Percentiles rank a stretch among this genome's conserved stretches.
These are phyloP conservation scores for Fusarium sp. DNA, from an alignment of 2,329 filamentous ascomycete species.

Conservation along the genomic window DNA sequence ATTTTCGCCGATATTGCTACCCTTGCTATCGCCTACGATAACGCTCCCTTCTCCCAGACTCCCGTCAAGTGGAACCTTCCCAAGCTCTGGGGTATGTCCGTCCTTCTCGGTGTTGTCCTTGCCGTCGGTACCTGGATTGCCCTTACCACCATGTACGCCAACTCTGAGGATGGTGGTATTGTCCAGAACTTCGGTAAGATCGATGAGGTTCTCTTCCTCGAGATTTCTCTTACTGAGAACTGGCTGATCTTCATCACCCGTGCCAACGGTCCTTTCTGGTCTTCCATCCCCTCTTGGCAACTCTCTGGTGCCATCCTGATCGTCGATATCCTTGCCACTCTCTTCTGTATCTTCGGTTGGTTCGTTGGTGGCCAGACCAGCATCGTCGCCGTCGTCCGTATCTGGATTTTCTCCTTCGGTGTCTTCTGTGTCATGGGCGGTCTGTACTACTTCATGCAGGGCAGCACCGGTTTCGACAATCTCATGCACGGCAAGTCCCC, in stretches of 20 bases:
- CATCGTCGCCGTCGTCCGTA: conserved; percentile 87
- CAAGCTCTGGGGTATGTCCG: conserved; percentile 93
- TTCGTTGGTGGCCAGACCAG: conserved; percentile 80
- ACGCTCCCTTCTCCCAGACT: conserved; percentile 86
- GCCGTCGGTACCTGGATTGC: conserved; percentile 91
- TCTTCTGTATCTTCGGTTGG: conserved; percentile 89
- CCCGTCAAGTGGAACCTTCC: conserved; percentile 97
- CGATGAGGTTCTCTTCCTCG: conserved; percentile 88
- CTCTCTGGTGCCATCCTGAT: conserved; percentile 82
- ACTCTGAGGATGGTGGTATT: conserved; percentile 82
- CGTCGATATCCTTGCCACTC: conserved; percentile 87
- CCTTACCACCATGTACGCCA: conserved; percentile 85
- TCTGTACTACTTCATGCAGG: conserved; percentile 83
- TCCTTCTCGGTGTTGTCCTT: conserved; percentile 85
- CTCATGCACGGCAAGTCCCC: conserved; percentile 92
- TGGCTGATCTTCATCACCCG: conserved; percentile 98
- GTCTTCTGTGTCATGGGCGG: conserved; percentile 88
- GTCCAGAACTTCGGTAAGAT: conserved; percentile 89
- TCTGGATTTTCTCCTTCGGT: conserved; percentile 94
- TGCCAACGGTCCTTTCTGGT: conserved; percentile 94
- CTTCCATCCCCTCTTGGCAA: conserved; percentile 89
- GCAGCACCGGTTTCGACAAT: conserved; percentile 87
- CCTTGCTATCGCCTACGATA: conserved; percentile 93
- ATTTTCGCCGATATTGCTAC: conserved; percentile 96
- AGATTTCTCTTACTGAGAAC: conserved; percentile 93